Evolutionary conservation across 1,139 yeast genomes (phyloP), one percentile per base, ranked within the genome.

Genomic region (Sugiyamaella sp.): DNA sequence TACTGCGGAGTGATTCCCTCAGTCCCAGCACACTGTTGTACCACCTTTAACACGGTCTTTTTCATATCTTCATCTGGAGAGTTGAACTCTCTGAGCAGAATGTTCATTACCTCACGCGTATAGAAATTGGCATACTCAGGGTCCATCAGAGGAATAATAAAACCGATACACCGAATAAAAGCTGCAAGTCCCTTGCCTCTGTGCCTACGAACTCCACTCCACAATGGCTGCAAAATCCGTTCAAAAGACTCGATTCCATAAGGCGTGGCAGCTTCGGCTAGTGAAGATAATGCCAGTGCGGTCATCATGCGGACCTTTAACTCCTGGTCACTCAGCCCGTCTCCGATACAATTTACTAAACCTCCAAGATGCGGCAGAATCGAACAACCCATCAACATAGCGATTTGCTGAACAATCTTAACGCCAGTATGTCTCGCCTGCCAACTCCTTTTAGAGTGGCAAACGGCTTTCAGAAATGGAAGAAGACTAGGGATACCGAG

Each of bases 21-120:
- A 1, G 84, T 73, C 1, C 74, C 68, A 24, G 82, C 71, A 62
- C 86, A 80, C 59, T 82, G 84, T 56, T 80, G 84, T 14, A 84
- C 71, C 6, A 82, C 85, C 33, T 74, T 74, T 51, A 93, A 71
- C 2, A 91, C 86, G 0, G 93, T 80, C 58, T 80, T 80, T 63
- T 82, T 83, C 95, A 93, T 87, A 53, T 91, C 97, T 59, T 89
- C 96, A 65, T 90, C 97, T 0, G 95, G 91, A 0, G 96, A 81
- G 38, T 76, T 71, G 63, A 89, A 88, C 67, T 91, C 96, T 53
- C 95, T 75, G 2, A 83, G 68, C 10, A 90, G 74, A 17, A 89
- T 78, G 21, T 73, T 74, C 75, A 89, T 80, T 2, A 90, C 78
- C 63, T 89, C 96, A 44, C 79, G 78, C 0, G 97, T 82, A 63